phyloP scores from a whole-genome alignment of 2,329 filamentous ascomycete species.

The Pseudogymnoascus sp. region DNA sequence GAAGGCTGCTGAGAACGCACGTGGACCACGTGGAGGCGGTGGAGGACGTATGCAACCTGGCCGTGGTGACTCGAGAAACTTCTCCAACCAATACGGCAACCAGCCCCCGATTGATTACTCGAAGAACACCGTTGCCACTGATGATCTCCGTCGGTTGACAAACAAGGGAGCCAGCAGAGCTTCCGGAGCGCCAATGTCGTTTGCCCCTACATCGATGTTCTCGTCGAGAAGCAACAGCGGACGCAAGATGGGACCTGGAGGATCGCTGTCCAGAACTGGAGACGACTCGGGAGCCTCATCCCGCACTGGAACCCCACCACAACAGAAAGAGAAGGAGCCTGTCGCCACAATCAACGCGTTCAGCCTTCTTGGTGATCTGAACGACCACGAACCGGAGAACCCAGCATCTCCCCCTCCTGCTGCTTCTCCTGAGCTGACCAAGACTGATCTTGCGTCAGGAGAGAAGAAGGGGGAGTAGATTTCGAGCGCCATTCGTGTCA shows the following conservation, averaged over 20 bases:
- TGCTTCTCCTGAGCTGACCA: constrained; percentile 57
- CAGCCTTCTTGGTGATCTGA: constrained; percentile 43
- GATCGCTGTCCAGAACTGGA: constrained; percentile 60
- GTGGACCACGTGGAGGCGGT: constrained; percentile 55
- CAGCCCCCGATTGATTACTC: constrained; percentile 61
- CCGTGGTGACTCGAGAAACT: constrained; percentile 79
- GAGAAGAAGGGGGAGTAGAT: constrained; percentile 35
- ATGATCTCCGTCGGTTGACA: constrained; percentile 77
- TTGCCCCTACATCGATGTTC: constrained; percentile 83
- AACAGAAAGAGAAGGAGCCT: constrained; percentile 53
- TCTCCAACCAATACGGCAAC: constrained; percentile 64
- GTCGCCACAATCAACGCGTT: constrained; percentile 80
- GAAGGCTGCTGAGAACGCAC: constrained; percentile 67
- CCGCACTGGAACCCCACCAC: constrained; percentile 79
- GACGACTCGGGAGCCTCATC: constrained; percentile 86
- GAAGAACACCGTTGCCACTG: constrained; percentile 78
- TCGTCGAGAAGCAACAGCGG: constrained; percentile 86
- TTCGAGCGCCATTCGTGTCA: constrained; percentile 10
- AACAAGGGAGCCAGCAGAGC: constrained; percentile 53
- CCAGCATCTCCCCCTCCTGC: constrained; percentile 63
- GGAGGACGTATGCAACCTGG: constrained; percentile 65
- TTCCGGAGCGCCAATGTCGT: constrained; percentile 41
- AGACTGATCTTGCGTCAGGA: constrained; percentile 45
- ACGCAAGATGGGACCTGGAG: constrained; percentile 67
- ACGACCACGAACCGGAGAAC: constrained; percentile 45